Conservation (phyloP, 2,329 filamentous ascomycete species). For the Aspergillus ochraceoroseus region DNA sequence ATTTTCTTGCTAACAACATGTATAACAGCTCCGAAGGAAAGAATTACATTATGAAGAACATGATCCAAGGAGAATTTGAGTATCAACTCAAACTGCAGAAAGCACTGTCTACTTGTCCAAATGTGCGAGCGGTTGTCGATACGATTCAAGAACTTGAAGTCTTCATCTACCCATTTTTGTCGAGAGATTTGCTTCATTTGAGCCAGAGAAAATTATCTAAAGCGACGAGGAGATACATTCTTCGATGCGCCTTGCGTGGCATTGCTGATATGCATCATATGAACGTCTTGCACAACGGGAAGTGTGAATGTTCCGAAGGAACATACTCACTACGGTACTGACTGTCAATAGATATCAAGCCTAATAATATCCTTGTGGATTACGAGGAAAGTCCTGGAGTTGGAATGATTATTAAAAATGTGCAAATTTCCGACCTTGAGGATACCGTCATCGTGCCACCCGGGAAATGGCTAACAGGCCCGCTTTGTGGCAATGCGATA, state of each 20-base stretch:
- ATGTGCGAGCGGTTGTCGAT: slow-evolving; percentile 28
- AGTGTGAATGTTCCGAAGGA: slow-evolving; percentile 10
- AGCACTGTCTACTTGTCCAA: slow-evolving; percentile 21
- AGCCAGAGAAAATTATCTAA: slow-evolving; percentile 15
- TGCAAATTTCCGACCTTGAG: slow-evolving; percentile 33
- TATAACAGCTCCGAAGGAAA: slow-evolving; percentile 10
- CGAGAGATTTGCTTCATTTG: slow-evolving; percentile 17
- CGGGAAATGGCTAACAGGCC: slow-evolving; percentile 23
- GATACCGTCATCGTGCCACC: slow-evolving; percentile 27
- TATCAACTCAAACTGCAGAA: slow-evolving; percentile 30
- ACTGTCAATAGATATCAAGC: slow-evolving; percentile 12
- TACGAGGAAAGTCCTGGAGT: slow-evolving; percentile 1
- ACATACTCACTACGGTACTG: not conserved
- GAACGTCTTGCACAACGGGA: slow-evolving; percentile 33
- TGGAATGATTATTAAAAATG: slow-evolving; percentile 20
- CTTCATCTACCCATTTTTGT: slow-evolving; percentile 23
- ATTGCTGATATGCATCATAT: slow-evolving; percentile 33
- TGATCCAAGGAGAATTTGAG: slow-evolving; percentile 30
- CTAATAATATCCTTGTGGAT: slow-evolving; percentile 9
- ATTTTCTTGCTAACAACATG: not conserved
- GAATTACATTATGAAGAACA: slow-evolving; percentile 15
- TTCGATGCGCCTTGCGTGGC: slow-evolving; percentile 24
- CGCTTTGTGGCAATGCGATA: slow-evolving; percentile 31
- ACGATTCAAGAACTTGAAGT: slow-evolving; percentile 17
- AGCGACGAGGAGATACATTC: slow-evolving; percentile 15